These are phyloP conservation scores for Trametes pubescens DNA, from an alignment of 1,284 basidiomycete species.

Conservation along the genomic window DNA sequence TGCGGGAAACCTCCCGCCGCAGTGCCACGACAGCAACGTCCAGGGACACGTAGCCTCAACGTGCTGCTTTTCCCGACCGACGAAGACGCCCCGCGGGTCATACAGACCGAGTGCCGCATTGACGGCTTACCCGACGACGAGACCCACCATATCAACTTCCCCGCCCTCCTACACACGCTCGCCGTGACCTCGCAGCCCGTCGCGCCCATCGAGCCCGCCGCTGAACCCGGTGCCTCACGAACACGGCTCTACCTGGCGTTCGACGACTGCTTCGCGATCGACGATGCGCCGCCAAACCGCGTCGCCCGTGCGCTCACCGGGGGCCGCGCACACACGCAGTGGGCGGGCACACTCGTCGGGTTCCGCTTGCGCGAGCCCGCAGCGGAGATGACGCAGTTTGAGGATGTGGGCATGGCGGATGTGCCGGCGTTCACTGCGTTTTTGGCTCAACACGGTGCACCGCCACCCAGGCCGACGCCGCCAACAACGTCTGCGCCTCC, in stretches of 20 bases:
- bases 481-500: neutral
- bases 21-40: neutral
- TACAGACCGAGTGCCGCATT: constrained; percentile 7
- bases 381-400: constrained; percentile 11
- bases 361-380: constrained; percentile 19
- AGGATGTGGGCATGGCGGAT: constrained; percentile 22
- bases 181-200: constrained; percentile 5
- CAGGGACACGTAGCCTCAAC: neutral
- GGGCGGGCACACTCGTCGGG: constrained; percentile 19
- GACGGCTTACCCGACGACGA: neutral
- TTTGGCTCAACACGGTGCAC: constrained; percentile 4
- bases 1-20: neutral
- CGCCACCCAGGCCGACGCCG: neutral
- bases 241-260: constrained; percentile 25
- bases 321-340: constrained; percentile 2
- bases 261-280: constrained; percentile 7
- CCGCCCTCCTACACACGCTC: constrained; percentile 8
- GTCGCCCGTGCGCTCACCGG: constrained; percentile 9
- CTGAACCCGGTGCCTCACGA: neutral
- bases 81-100: constrained; percentile 5
- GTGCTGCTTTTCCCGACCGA: constrained; percentile 14
- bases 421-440: constrained; percentile 14
- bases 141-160: constrained; percentile 10
- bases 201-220: constrained; percentile 6
- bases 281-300: constrained; percentile 12